Evolutionary conservation across 768 basidiomycete genomes (phyloP), one percentile per base, ranked within the genome.

Genomic region (Lyophyllum semitale): DNA sequence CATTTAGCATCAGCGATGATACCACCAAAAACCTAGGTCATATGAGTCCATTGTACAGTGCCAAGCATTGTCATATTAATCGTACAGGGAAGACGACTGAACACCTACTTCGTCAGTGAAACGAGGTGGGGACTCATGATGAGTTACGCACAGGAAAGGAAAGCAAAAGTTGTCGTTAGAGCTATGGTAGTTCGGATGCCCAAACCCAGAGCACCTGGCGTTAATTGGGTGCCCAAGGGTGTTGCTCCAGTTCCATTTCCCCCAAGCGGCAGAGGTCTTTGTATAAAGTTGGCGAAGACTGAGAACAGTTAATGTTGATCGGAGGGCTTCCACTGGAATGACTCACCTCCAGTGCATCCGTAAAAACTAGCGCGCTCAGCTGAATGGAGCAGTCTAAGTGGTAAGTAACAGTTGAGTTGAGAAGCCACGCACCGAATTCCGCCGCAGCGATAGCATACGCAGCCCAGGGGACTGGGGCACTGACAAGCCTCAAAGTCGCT

Each of bases 1-100:
- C 69, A 71, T 63, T 71, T 68, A 3, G 73, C 67, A 60, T 76
- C 75, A 37, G 77, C 73, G 45, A 76, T 55, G 23, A 67, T 71
- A 7, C 71, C 75, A n/a, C 72, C 73, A 17, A 66, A 48, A 44
- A 77, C 67, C 23, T 72, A 68, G 17, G 6, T 11, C 1, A 1
- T 12, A 11, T 54, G 8, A 29, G 29, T 46, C 7, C 2, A 25
- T 48, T 35, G n/a, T n/a, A n/a, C n/a, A n/a, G n/a, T n/a, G n/a
- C 2, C 11, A 29, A 11, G 26, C 17, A 47, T 29, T 18, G 12
- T 11, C 13, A 33, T 18, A 25, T 30, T 13, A 20, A 5, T 48
- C 58, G 15, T 52, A 59, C 58, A 20, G 58, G 58, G 17, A 52
- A 51, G 4, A 57, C 26, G 32, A 54, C 55, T 56, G 32, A 22